Evolutionary conservation across 805 yeast species (phyloP).

Genomic region (Metschnikowia colocasiae): DNA sequence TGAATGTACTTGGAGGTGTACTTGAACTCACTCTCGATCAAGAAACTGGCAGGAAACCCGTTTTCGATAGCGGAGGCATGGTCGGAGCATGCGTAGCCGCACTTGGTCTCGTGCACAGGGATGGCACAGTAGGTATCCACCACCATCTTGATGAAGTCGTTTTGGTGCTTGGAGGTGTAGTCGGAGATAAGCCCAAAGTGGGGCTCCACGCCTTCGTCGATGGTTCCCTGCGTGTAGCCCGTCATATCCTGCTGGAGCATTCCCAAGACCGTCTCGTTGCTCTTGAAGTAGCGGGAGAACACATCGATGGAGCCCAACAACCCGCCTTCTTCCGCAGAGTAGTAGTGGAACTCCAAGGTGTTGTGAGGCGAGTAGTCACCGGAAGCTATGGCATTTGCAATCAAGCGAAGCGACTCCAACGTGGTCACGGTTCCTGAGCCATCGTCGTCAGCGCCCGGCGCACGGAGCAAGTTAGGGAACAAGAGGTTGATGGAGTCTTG

Average conservation of each 20-base stretch:
- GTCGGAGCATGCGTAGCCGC: conserved; percentile 94
- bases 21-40: conserved; percentile 71
- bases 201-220: conserved; percentile 50
- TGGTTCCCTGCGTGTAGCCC: conserved; percentile 59
- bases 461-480: conserved; percentile 61
- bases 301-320: conserved; percentile 81
- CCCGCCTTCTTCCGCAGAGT: conserved; percentile 94
- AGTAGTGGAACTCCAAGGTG: conserved; percentile 89
- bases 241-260: conserved; percentile 97
- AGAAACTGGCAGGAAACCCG: conserved; percentile 83
- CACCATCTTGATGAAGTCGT: conserved; percentile 57
- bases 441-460: conserved; percentile 96
- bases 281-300: conserved; percentile 50
- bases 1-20: conserved; percentile 70
- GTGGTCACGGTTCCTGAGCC: conserved; percentile 84
- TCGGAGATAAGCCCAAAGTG: conserved; percentile 81
- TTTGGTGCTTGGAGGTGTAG: conserved; percentile 53
- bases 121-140: conserved; percentile 62
- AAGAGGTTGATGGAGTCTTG: conserved; percentile 78
- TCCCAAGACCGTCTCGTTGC: conserved; percentile 57
- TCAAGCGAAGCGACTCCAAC: conserved; percentile 67
- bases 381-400: conserved; percentile 36
- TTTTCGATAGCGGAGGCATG: conserved; percentile 80
- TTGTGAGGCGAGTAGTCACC: conserved; percentile 54
- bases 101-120: conserved; percentile 67